These are phyloP conservation scores for Sarocladium kiliense DNA, from an alignment of 2,329 filamentous ascomycete genomes.

Conservation along the genomic window DNA sequence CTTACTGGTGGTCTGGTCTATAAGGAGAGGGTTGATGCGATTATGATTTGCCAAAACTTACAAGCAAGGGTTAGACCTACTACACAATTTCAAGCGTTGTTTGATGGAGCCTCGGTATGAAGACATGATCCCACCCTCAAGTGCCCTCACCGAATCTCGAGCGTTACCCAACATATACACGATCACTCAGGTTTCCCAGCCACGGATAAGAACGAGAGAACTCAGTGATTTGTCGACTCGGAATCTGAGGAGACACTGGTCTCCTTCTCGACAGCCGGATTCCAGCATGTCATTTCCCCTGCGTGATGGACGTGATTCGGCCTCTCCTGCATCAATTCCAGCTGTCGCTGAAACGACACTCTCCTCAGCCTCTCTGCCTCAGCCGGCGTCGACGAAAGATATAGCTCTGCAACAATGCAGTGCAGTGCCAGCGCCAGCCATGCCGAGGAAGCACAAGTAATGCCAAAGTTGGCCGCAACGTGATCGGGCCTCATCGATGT, in stretches of 20 bases:
- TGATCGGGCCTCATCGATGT: slow-evolving; percentile 16
- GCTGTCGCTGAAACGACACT: slow-evolving; percentile 47
- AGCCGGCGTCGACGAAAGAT: slow-evolving; percentile 40
- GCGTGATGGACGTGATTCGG: too few species aligned
- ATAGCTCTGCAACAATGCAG: slow-evolving; percentile 15
- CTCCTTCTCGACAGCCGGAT: neutral
- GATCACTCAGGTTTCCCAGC: too few species aligned
- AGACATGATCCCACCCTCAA: too few species aligned
- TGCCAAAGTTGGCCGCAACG: slow-evolving; percentile 37
- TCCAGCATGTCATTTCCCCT: neutral
- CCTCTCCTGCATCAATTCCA: slow-evolving; percentile 42
- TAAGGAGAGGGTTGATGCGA: slow-evolving; percentile 23
- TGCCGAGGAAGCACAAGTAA: slow-evolving; percentile 34
- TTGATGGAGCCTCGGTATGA: too few species aligned
- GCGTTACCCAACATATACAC: neutral
- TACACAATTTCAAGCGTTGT: neutral
- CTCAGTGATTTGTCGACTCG: neutral
- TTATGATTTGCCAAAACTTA: neutral
- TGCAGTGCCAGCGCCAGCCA: slow-evolving; percentile 25
- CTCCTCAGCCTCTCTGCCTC: slow-evolving; percentile 45
- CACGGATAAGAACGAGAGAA: too few species aligned
- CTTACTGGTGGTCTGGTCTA: slow-evolving; percentile 63
- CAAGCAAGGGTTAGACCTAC: neutral
- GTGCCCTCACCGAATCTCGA: too few species aligned
- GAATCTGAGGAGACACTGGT: neutral